Base-by-base conservation (phyloP, 2,329 filamentous ascomycete genomes). In the Exophiala mesophila region DNA sequence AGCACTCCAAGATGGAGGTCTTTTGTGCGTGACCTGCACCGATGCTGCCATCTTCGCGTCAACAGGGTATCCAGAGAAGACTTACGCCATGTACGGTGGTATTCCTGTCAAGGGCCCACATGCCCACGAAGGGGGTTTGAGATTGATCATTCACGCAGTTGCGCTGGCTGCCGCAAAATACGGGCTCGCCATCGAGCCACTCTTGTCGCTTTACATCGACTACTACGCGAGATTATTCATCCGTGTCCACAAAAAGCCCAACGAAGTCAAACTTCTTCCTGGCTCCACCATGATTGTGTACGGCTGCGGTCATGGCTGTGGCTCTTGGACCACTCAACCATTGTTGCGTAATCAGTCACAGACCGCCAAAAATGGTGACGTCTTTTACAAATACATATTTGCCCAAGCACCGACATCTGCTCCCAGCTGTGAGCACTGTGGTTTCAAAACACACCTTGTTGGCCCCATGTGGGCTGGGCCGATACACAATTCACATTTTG, bases 381-480 rank as follows among this genome's bases (percentile, higher is more conserved):
- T 73, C 2, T 86, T 82, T 55, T 90, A 85, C 67, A 94, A 96
- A 60, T 83, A 94, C 59, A 73, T 75, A 1, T 80, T 89, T 50
- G 77, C 83, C 1, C 73, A 83, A 57, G 89, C 75, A 0, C 88
- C 89, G 1, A 75, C 77, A 1, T 69, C 77, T 3, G 75, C 80
- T 44, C 72, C 75, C 12, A 67, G 73, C 28, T 98, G 92, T 63
- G 74, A 80, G 46, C 88, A 97, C 62, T 98, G 92, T 60, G 85
- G 83, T 6, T 80, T 77, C 59, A 90, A 84, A 60, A 94, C 83
- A 66, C 92, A 97, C 63, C 63, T 97, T 10, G 84, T 81, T 3
- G 92, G 92, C 2, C 92, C 92, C 1, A 97, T 98, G 90, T 98
- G 89, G 69, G 89, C 79, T 23, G 92, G 92, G 1, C 85, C 84